phyloP scores from a whole-genome alignment of 495 filamentous ascomycete genomes.

The Penicillium paradoxum region DNA sequence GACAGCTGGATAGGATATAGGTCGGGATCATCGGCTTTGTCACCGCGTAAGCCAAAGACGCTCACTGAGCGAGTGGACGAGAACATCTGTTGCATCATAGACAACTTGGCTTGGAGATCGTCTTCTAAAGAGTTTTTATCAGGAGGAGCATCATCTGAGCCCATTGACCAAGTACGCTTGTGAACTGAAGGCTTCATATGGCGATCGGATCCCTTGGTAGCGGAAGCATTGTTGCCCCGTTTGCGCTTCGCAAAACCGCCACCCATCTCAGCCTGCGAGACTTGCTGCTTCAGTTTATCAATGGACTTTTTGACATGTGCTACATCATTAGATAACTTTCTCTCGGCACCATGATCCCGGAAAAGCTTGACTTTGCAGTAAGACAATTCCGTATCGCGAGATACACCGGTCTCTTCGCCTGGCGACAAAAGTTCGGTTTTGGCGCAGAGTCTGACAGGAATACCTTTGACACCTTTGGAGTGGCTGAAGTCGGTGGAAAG shows the following conservation, averaged over 20 bases:
- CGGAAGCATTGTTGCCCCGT: conserved; percentile 53
- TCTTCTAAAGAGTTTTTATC: conserved; percentile 70
- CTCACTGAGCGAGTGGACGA: conserved; percentile 83
- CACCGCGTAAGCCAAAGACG: conserved; percentile 75
- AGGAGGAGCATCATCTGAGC: conserved; percentile 70
- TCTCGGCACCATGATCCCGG: conserved; percentile 91
- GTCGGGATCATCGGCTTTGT: conserved; percentile 85
- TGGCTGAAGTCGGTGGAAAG: conserved; percentile 97
- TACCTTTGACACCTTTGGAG: conserved; percentile 96
- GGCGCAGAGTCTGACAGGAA: conserved; percentile 84
- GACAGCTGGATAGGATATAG: conserved; percentile 71
- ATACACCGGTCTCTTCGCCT: conserved; percentile 40
- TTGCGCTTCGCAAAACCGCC: conserved; percentile 88
- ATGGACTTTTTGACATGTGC: conserved; percentile 90
- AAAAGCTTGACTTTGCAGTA: conserved; percentile 97
- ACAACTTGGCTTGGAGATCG: conserved; percentile 79
- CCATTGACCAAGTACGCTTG: conserved; percentile 93
- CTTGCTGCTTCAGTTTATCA: conserved; percentile 89
- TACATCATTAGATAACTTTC: conserved; percentile 92
- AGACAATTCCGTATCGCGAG: conserved; percentile 61
- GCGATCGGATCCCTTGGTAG: conserved; percentile 40
- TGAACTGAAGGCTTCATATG: conserved; percentile 75
- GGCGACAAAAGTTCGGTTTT: conserved; percentile 66
- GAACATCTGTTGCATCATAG: conserved; percentile 91
- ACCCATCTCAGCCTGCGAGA: conserved; percentile 80